Evolutionary conservation across 2,329 filamentous ascomycete species (phyloP).

Genomic region (Sporothrix phasma): DNA sequence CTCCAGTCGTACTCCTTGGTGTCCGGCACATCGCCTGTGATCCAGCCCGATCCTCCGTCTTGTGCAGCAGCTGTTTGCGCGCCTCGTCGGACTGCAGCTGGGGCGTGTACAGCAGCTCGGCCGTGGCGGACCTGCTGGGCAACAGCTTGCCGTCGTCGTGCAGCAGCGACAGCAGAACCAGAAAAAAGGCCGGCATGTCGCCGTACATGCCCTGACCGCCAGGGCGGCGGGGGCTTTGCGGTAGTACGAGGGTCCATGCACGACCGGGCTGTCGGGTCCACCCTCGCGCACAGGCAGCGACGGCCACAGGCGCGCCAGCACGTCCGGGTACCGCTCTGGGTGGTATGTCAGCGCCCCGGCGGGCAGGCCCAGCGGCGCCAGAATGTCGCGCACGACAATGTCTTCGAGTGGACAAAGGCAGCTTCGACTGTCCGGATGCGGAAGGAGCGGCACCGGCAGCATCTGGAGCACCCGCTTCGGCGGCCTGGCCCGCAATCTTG

Average conservation of each 20-base stretch:
- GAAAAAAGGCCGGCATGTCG: slow-evolving; percentile 32
- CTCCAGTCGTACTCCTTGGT: slow-evolving; percentile 32
- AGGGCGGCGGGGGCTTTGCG: background rate
- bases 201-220: slow-evolving; percentile 31
- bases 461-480: background rate
- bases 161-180: slow-evolving; percentile 37
- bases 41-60: slow-evolving; percentile 23
- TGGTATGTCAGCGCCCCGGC: slow-evolving; percentile 16
- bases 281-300: slow-evolving; percentile 17
- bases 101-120: slow-evolving; percentile 37
- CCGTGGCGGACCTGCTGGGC: slow-evolving; percentile 25
- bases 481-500: background rate
- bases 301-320: slow-evolving; percentile 12
- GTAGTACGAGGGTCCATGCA: slow-evolving; percentile 2
- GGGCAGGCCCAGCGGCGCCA: slow-evolving; percentile 17
- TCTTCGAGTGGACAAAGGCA: slow-evolving; percentile 14
- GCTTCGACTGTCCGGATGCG: background rate
- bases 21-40: slow-evolving; percentile 24
- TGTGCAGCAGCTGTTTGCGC: slow-evolving; percentile 22
- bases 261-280: slow-evolving; percentile 14
- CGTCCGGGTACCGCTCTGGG: slow-evolving; percentile 16
- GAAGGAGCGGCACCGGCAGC: background rate
- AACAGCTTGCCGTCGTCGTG: slow-evolving; percentile 40
- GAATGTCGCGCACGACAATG: slow-evolving; percentile 13
- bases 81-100: slow-evolving; percentile 29